phyloP scores from a whole-genome alignment of 129 eudicot species.

The Flaveria trinervia region DNA sequence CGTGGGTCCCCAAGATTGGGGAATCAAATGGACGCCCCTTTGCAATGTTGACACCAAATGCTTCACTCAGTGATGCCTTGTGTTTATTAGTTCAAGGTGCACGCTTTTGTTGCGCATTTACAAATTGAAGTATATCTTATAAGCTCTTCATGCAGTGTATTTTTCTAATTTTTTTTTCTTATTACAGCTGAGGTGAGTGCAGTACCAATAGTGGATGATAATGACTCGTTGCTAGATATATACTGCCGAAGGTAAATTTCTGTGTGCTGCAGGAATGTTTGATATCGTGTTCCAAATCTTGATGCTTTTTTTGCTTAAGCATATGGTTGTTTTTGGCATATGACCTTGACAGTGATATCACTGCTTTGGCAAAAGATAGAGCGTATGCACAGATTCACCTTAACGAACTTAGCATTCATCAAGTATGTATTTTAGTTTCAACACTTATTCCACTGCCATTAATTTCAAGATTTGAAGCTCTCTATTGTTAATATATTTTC shows the following conservation, averaged over 20 bases:
- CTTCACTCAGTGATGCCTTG: conserved; percentile 70
- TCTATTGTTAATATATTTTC: not conserved
- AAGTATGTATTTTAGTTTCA: conserved; percentile 44
- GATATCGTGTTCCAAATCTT: conserved; percentile 12
- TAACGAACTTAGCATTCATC: conserved; percentile 79
- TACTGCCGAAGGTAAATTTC: conserved; percentile 69
- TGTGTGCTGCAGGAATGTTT: not conserved
- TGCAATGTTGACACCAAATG: conserved; percentile 81
- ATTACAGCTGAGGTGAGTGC: conserved; percentile 85
- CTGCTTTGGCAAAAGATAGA: conserved; percentile 87
- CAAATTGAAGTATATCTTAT: not conserved
- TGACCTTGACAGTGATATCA: conserved; percentile 69
- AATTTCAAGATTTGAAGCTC: conserved; percentile 6
- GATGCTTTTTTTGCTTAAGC: conserved; percentile 2
- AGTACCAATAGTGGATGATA: conserved; percentile 88
- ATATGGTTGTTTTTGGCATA: conserved; percentile 16
- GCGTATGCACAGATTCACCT: conserved; percentile 78
- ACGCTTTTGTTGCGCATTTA: not conserved
- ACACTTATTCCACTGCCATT: not conserved
- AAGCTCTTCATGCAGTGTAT: not conserved
- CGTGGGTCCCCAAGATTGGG: conserved; percentile 89
- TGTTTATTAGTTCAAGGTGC: conserved; percentile 71
- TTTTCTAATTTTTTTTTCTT: not conserved
- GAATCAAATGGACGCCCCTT: conserved; percentile 59
- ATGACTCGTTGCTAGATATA: conserved; percentile 80